These are phyloP conservation scores for Phaeosphaeria sp. DNA, from an alignment of 2,329 filamentous ascomycete genomes.

Conservation along the genomic window DNA sequence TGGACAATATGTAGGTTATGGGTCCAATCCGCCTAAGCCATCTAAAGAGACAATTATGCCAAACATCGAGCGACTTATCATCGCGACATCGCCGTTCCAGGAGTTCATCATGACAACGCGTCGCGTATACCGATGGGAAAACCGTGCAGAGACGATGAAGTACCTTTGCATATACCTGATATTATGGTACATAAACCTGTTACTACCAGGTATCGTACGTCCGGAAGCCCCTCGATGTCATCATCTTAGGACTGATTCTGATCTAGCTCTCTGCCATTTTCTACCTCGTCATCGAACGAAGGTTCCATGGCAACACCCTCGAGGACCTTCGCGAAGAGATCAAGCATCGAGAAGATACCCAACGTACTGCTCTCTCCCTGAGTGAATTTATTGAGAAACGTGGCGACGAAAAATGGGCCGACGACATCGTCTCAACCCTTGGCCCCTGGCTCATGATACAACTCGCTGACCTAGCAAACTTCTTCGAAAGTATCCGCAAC, in stretches of 20 bases:
- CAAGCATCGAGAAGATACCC: constrained; percentile 38
- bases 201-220: constrained; percentile 37
- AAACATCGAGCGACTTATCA: constrained; percentile 45
- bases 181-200: constrained; percentile 34
- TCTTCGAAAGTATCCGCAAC: constrained; percentile 45
- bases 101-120: constrained; percentile 43
- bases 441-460: constrained; percentile 47
- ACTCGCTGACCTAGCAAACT: constrained; percentile 42
- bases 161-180: constrained; percentile 34
- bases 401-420: constrained; percentile 45
- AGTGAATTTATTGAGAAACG: constrained; percentile 48
- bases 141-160: constrained; percentile 35
- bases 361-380: constrained; percentile 37
- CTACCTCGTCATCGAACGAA: constrained; percentile 32
- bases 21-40: constrained; percentile 34
- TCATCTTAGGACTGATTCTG: neutral
- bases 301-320: constrained; percentile 24
- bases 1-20: constrained; percentile 47
- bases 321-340: constrained; percentile 39
- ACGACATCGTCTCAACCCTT: constrained; percentile 29
- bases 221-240: no score
- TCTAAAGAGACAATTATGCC: constrained; percentile 43
- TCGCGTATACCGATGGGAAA: constrained; percentile 48
- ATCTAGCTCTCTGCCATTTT: constrained; percentile 26
- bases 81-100: constrained; percentile 47